Percentiles rank a stretch among this genome's conserved stretches.
phyloP scores from a whole-genome alignment of 75 land plant genomes.

The Cryptomeria japonica region DNA sequence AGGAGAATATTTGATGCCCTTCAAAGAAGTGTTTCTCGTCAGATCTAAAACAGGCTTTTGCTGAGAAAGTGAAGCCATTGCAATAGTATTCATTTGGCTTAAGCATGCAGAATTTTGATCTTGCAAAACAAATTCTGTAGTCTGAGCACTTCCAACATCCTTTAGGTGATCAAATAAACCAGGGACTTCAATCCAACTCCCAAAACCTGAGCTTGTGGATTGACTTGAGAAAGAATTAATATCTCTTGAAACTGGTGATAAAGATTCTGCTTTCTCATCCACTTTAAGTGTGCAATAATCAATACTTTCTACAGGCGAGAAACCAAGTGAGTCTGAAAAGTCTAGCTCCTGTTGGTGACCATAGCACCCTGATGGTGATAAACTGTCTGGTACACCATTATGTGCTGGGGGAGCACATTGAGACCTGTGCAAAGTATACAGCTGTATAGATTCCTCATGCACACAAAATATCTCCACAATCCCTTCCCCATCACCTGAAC shows the following conservation, averaged over 20 bases:
- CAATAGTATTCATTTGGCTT: background rate
- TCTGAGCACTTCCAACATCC: background rate
- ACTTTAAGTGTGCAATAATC: background rate
- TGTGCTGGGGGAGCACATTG: slow-evolving; percentile 18
- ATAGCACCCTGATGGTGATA: background rate
- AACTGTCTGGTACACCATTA: background rate
- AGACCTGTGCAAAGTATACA: slow-evolving; percentile 18
- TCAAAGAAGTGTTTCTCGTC: background rate
- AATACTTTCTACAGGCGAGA: background rate
- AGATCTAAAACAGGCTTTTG: background rate
- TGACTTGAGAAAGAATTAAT: background rate
- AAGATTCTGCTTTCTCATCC: slow-evolving; percentile 1
- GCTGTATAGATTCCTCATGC: slow-evolving; percentile 22
- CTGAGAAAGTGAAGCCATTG: background rate
- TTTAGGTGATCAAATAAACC: background rate
- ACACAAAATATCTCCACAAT: slow-evolving; percentile 18
- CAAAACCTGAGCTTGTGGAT: slow-evolving; percentile 8
- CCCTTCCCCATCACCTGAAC: slow-evolving; percentile 18
- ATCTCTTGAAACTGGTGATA: slow-evolving; percentile 1
- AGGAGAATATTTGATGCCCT: background rate
- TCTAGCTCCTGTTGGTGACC: background rate
- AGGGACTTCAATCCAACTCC: slow-evolving; percentile 13
- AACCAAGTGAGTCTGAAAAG: background rate
- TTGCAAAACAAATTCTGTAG: background rate
- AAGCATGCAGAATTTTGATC: background rate